Conservation (phyloP, 108 stramenopile species). For the Cyclostephanos invisitatus region DNA sequence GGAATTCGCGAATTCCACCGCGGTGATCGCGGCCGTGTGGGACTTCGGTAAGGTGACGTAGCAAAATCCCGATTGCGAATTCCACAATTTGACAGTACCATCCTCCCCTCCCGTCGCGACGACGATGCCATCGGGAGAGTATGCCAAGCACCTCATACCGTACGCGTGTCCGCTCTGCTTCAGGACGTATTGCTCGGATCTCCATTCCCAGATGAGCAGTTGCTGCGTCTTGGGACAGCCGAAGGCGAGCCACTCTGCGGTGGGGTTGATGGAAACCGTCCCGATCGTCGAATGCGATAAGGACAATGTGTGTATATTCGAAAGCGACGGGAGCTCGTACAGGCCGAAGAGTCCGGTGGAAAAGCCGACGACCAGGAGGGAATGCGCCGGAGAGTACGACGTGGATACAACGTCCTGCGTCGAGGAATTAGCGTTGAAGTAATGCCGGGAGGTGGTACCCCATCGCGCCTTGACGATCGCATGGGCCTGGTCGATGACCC, state of each 20-base stretch:
- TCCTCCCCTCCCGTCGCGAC: conserved; percentile 98
- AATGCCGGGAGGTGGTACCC: conserved; percentile 72
- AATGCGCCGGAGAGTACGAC: conserved; percentile 57
- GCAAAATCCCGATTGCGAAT: conserved; percentile 94
- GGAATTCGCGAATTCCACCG: conserved; percentile 84
- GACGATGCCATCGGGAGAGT: conserved; percentile 91
- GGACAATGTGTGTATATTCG: conserved; percentile 90
- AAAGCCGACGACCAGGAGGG: conserved; percentile 90
- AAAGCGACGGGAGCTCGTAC: conserved; percentile 90
- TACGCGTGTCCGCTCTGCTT: conserved; percentile 99
- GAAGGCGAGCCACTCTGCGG: conserved; percentile 97
- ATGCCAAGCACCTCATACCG: conserved; percentile 92
- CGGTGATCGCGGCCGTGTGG: conserved; percentile 95
- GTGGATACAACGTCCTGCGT: conserved; percentile 55
- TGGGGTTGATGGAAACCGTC: conserved; percentile 79
- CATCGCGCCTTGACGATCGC: conserved; percentile 64
- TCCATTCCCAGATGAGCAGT: conserved; percentile 98
- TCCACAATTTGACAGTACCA: conserved; percentile 98
- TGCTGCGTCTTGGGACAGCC: conserved; percentile 93
- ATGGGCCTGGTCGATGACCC: conserved; percentile 55
- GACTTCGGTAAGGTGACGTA: conserved; percentile 93
- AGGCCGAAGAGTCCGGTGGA: conserved; percentile 94
- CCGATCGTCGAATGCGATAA: conserved; percentile 75
- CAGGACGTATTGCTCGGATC: conserved; percentile 97
- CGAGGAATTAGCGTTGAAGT: conserved; percentile 80